Percentiles rank a stretch among this genome's conserved stretches.
These are phyloP conservation scores for Madurella mycetomatis DNA, from an alignment of 2,329 filamentous ascomycete species.

Conservation along the genomic window DNA sequence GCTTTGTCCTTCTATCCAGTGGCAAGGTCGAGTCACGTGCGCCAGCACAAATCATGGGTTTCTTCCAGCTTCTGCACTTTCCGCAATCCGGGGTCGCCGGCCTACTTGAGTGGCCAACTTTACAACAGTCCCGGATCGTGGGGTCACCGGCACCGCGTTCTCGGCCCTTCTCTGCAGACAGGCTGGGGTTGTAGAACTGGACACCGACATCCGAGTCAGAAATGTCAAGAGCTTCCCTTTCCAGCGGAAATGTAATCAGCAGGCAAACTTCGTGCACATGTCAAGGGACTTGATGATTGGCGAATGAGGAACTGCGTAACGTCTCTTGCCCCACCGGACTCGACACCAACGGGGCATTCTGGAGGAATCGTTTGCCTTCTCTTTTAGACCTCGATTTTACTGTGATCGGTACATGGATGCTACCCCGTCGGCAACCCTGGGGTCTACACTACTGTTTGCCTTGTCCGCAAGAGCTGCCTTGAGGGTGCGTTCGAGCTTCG, in stretches of 20 bases:
- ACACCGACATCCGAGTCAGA: too few species aligned
- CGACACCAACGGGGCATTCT: background rate
- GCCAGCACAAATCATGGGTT: background rate
- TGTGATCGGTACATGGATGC: conserved; percentile 23
- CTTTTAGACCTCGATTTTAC: background rate
- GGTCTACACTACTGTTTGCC: conserved; percentile 1
- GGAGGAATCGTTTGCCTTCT: background rate
- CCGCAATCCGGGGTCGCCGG: background rate
- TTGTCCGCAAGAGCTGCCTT: conserved; percentile 31
- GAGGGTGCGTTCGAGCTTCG: conserved; percentile 54
- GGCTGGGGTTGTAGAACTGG: background rate
- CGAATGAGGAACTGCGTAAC: too few species aligned
- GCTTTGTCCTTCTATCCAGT: background rate
- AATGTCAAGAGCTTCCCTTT: too few species aligned
- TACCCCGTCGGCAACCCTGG: conserved; percentile 4
- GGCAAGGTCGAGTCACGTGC: background rate
- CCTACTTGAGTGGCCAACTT: background rate
- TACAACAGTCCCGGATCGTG: background rate
- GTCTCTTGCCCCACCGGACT: too few species aligned
- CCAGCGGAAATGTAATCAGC: too few species aligned
- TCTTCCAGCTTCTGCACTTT: background rate
- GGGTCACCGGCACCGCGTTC: conserved; percentile 3
- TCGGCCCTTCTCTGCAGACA: conserved; percentile 15
- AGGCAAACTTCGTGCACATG: too few species aligned
- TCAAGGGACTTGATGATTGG: too few species aligned